These are phyloP conservation scores for Cyphellophora attinorum DNA, from an alignment of 2,329 filamentous ascomycete species.

Conservation along the genomic window DNA sequence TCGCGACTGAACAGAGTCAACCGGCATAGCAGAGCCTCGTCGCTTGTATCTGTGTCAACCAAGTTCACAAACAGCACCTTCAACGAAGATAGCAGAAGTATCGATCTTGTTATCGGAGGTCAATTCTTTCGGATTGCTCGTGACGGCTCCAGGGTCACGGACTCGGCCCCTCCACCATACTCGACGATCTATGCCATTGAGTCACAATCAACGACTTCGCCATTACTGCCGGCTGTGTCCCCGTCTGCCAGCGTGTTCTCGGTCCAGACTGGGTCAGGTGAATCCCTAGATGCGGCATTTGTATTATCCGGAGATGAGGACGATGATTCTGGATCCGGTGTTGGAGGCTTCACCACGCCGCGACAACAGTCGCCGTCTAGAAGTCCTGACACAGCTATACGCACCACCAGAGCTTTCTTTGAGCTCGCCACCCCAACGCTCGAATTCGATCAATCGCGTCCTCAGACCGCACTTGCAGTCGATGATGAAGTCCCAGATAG, in stretches of 20 bases:
- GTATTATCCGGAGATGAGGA: slow-evolving; percentile 1
- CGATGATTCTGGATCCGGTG: slow-evolving; percentile 1
- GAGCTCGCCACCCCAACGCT: slow-evolving; percentile 8
- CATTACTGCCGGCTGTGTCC: neutral
- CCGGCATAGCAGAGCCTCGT: slow-evolving; percentile 22
- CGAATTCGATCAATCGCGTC: slow-evolving; percentile 2
- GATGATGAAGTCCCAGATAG: neutral
- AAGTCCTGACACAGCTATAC: slow-evolving; percentile 3
- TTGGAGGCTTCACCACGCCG: slow-evolving; percentile 8
- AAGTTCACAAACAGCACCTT: slow-evolving; percentile 21
- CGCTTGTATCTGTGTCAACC: slow-evolving; percentile 22
- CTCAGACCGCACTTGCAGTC: slow-evolving; percentile 1
- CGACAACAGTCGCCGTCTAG: slow-evolving; percentile 5
- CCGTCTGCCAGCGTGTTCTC: neutral
- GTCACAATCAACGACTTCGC: neutral
- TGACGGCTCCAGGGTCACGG: slow-evolving; percentile 22
- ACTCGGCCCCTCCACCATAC: slow-evolving; percentile 17
- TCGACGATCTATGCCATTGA: slow-evolving; percentile 3
- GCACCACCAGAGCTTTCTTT: slow-evolving; percentile 7
- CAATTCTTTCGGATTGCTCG: slow-evolving; percentile 23
- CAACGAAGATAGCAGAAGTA: slow-evolving; percentile 19
- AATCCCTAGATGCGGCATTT: neutral
- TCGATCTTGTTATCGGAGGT: slow-evolving; percentile 21
- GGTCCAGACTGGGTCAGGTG: neutral
- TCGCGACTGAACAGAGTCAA: slow-evolving; percentile 7